Percentiles rank a stretch among this genome's conserved stretches.
These are phyloP conservation scores for Fusarium piperis DNA, from an alignment of 2,329 filamentous ascomycete species.

Conservation along the genomic window DNA sequence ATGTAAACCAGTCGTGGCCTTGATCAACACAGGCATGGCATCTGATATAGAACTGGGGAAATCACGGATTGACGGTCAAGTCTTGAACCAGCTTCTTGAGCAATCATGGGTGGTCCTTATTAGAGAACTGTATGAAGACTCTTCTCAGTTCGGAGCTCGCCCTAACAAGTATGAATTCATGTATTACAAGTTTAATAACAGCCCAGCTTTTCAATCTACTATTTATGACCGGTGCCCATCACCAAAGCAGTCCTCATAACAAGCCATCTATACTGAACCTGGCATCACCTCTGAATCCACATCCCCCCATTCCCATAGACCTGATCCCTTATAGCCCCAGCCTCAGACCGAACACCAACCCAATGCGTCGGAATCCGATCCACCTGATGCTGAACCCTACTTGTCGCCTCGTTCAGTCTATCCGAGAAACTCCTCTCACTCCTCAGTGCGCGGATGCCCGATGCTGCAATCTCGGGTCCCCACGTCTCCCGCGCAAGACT, in stretches of 20 bases:
- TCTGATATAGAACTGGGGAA: not conserved
- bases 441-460: conserved; percentile 50
- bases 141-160: not conserved
- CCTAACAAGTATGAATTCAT: not conserved
- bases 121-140: not conserved
- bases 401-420: conserved; percentile 58
- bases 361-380: conserved; percentile 68
- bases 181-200: not conserved
- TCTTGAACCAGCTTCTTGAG: not conserved
- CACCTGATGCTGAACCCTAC: conserved; percentile 62
- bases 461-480: conserved; percentile 52
- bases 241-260: no score
- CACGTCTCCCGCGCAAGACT: conserved; percentile 59
- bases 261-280: no score
- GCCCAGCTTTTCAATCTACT: not conserved
- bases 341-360: conserved; percentile 65
- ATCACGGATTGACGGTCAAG: not conserved
- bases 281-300: conserved; percentile 53
- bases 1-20: not conserved
- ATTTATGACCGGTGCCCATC: not conserved
- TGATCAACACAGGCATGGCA: not conserved
- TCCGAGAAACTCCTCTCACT: conserved; percentile 56
- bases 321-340: conserved; percentile 58
- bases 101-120: not conserved
- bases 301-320: conserved; percentile 60